Percentiles rank a stretch among this genome's conserved stretches.
Conservation (phyloP, 768 basidiomycete genomes). For the Hygrophorus russula region DNA sequence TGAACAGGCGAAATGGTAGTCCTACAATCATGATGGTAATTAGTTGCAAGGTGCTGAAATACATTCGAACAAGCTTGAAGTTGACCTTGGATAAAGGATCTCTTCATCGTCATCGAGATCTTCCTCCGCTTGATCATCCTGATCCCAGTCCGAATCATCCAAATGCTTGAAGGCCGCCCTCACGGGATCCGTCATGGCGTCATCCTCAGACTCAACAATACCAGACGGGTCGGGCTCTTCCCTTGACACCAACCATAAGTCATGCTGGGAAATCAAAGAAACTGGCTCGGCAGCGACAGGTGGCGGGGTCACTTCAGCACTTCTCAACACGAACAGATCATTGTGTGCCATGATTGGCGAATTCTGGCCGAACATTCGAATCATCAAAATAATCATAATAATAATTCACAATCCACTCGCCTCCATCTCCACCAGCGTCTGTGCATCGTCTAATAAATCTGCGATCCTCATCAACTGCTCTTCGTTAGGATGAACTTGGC, state of each 20-base stretch:
- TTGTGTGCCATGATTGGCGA: constrained; percentile 28
- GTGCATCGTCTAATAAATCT: constrained; percentile 71
- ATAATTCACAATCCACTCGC: constrained; percentile 23
- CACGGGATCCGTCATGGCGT: constrained; percentile 42
- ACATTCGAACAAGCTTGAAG: neutral
- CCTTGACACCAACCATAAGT: constrained; percentile 15
- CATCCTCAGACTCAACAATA: constrained; percentile 30
- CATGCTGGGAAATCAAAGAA: constrained; percentile 12
- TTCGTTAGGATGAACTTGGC: constrained; percentile 75
- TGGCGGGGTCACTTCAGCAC: constrained; percentile 14
- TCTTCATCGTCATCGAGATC: constrained; percentile 61
- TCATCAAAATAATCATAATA: constrained; percentile 2
- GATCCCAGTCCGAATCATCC: constrained; percentile 67
- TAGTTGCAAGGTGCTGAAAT: too few relatives aligned
- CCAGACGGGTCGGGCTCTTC: constrained; percentile 11
- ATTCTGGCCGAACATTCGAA: constrained; percentile 18
- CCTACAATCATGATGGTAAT: neutral
- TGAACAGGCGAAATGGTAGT: constrained; percentile 5
- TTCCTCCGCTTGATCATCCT: constrained; percentile 22
- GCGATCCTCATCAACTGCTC: constrained; percentile 91
- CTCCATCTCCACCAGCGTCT: constrained; percentile 38
- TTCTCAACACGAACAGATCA: constrained; percentile 23
- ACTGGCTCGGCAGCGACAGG: too few relatives aligned
- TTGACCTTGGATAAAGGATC: constrained; percentile 64
- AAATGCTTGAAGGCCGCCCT: constrained; percentile 57